A percentile compares a stretch with the other conserved stretches of the same genome.
Conservation (phyloP, 2,329 filamentous ascomycete species). For the Ramularia collo-cygni region DNA sequence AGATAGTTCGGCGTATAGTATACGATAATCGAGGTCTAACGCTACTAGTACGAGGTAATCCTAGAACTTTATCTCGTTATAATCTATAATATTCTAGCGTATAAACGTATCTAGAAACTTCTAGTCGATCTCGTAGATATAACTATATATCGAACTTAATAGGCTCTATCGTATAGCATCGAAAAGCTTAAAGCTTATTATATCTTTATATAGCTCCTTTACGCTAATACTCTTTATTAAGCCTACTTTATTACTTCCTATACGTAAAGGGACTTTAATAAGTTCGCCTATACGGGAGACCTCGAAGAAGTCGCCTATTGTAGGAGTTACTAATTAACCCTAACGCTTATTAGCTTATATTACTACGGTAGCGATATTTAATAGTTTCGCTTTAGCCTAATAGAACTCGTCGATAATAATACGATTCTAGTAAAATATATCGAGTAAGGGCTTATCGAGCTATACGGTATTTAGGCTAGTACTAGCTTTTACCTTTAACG, state of each 20-base stretch:
- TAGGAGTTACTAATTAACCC: constrained; percentile 59
- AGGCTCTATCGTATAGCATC: constrained; percentile 44
- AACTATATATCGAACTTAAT: constrained; percentile 47
- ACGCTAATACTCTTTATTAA: constrained; percentile 42
- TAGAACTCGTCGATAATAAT: constrained; percentile 61
- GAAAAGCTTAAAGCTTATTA: constrained; percentile 50
- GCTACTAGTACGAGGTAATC: constrained; percentile 40
- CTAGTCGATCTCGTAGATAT: constrained; percentile 48
- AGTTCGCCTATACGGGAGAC: constrained; percentile 53
- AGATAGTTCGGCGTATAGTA: constrained; percentile 50
- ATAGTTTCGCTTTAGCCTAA: constrained; percentile 44
- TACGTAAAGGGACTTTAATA: constrained; percentile 49
- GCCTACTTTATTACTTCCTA: constrained; percentile 44
- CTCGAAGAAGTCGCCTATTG: constrained; percentile 51
- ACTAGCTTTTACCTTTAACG: not conserved
- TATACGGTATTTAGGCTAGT: constrained; percentile 9
- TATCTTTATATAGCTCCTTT: constrained; percentile 35
- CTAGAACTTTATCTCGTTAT: constrained; percentile 37
- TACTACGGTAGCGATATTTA: constrained; percentile 17
- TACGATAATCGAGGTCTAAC: constrained; percentile 43
- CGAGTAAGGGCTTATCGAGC: constrained; percentile 36
- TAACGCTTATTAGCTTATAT: constrained; percentile 50
- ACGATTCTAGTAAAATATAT: constrained; percentile 55
- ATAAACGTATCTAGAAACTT: constrained; percentile 49
- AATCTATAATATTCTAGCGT: constrained; percentile 35